These are phyloP conservation scores for Echium plantagineum DNA, from an alignment of 257 asterid species.

Conservation along the genomic window DNA sequence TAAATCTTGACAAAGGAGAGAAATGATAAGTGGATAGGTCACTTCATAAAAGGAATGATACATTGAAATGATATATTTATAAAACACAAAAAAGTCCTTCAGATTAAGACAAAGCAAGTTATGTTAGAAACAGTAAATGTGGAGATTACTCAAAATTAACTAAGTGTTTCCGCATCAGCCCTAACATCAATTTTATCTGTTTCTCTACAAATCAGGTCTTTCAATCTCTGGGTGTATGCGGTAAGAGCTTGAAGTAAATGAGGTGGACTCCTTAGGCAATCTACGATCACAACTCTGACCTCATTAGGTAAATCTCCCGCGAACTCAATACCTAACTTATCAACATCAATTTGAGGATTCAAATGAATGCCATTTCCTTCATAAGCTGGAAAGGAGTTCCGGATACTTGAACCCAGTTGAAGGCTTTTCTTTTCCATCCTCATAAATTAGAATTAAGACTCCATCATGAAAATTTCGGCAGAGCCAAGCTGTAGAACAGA, in stretches of 20 bases:
- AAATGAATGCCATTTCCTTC: slow-evolving; percentile 85
- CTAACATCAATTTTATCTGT: slow-evolving; percentile 74
- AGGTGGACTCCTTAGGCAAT: slow-evolving; percentile 78
- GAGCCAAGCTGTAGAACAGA: slow-evolving; percentile 71
- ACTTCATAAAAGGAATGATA: neutral
- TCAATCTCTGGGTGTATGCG: slow-evolving; percentile 65
- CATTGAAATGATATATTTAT: too few species aligned
- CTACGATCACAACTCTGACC: slow-evolving; percentile 47
- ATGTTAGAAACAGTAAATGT: neutral
- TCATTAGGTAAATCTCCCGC: slow-evolving; percentile 69
- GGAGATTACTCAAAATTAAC: slow-evolving; percentile 33
- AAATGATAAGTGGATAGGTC: neutral
- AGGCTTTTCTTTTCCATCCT: slow-evolving; percentile 78
- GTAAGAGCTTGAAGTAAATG: slow-evolving; percentile 80
- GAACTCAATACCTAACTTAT: slow-evolving; percentile 64
- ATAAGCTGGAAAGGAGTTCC: slow-evolving; percentile 76
- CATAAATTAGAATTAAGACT: slow-evolving; percentile 59
- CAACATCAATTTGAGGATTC: slow-evolving; percentile 58
- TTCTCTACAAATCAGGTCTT: slow-evolving; percentile 51
- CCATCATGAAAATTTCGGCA: slow-evolving; percentile 65
- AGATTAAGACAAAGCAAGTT: neutral
- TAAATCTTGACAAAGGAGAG: neutral
- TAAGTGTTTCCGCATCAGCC: slow-evolving; percentile 94
- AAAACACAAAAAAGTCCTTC: neutral
- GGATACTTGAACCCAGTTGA: slow-evolving; percentile 86